phyloP scores from a whole-genome alignment of 352 stramenopile species.

The Phytophthora capsici region DNA sequence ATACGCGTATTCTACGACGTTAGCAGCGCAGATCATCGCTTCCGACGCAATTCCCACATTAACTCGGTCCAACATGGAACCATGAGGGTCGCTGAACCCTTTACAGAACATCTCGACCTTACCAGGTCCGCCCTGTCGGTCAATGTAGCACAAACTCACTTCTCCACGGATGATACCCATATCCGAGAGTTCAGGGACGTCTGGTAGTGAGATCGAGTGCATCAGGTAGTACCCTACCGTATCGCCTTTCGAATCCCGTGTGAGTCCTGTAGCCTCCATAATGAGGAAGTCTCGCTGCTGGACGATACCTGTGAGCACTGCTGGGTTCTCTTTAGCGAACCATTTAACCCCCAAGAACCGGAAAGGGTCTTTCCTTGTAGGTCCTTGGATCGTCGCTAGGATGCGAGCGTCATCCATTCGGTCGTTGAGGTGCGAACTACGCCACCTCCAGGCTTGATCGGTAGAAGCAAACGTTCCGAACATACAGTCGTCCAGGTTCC shows the following conservation, averaged over 20 bases:
- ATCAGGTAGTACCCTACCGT: slow-evolving; percentile 55
- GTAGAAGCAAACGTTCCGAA: slow-evolving; percentile 51
- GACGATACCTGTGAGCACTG: slow-evolving; percentile 45
- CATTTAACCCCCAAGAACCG: slow-evolving; percentile 62
- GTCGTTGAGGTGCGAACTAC: slow-evolving; percentile 53
- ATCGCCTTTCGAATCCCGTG: slow-evolving; percentile 41
- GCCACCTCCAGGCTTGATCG: slow-evolving; percentile 47
- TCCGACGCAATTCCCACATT: slow-evolving; percentile 48
- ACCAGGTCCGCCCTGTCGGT: slow-evolving; percentile 32
- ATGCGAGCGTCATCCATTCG: slow-evolving; percentile 53
- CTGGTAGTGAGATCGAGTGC: slow-evolving; percentile 54
- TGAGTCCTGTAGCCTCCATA: slow-evolving; percentile 49
- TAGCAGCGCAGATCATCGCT: slow-evolving; percentile 41
- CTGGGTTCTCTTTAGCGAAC: slow-evolving; percentile 56
- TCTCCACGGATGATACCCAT: slow-evolving; percentile 49
- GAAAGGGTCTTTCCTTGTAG: slow-evolving; percentile 48
- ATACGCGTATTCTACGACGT: slow-evolving; percentile 57
- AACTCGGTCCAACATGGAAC: slow-evolving; percentile 52
- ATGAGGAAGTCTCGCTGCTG: slow-evolving; percentile 57
- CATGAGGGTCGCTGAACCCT: slow-evolving; percentile 57
- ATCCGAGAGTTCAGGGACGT: slow-evolving; percentile 42
- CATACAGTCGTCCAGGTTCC: slow-evolving; percentile 51
- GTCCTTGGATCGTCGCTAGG: slow-evolving; percentile 41
- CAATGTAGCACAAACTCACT: slow-evolving; percentile 59
- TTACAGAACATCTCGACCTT: slow-evolving; percentile 50